Evolutionary conservation across 2,329 filamentous ascomycete genomes (phyloP).

Genomic region (Curvularia lunata): DNA sequence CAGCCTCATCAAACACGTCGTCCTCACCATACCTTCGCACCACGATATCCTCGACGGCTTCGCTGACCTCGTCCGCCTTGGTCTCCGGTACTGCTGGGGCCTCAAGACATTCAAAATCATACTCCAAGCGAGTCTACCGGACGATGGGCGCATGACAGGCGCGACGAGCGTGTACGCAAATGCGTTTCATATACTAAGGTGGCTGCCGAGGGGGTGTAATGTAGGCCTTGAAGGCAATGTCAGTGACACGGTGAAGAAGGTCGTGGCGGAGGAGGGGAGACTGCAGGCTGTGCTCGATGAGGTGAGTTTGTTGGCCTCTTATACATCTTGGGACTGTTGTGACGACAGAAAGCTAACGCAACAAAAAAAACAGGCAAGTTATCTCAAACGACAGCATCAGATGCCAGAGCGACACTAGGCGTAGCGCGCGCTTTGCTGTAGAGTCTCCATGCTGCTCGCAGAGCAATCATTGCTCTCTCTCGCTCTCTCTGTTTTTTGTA

Average conservation of each 20-base stretch:
- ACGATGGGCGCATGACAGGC: slow-evolving; percentile 34
- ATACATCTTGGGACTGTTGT: too few relatives aligned
- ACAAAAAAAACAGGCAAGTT: slow-evolving; percentile 31
- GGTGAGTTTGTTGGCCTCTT: slow-evolving; percentile 29
- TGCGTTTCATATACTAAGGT: slow-evolving; percentile 56
- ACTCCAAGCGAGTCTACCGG: slow-evolving; percentile 43
- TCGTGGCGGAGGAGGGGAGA: slow-evolving; percentile 53
- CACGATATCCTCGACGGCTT: slow-evolving; percentile 57
- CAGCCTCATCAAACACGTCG: slow-evolving; percentile 52
- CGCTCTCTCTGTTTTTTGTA: too few relatives aligned
- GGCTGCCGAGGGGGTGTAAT: slow-evolving; percentile 53
- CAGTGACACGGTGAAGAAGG: slow-evolving; percentile 48
- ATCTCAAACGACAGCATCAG: slow-evolving; percentile 47
- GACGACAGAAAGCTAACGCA: not conserved
- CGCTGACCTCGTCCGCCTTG: slow-evolving; percentile 54
- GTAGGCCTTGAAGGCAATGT: slow-evolving; percentile 51
- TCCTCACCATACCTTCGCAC: slow-evolving; percentile 54
- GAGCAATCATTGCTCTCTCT: not conserved
- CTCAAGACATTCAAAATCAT: slow-evolving; percentile 52
- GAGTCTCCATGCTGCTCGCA: not conserved
- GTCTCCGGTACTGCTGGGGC: slow-evolving; percentile 55
- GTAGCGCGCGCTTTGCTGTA: not conserved
- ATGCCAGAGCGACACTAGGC: slow-evolving; percentile 43
- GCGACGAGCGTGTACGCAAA: slow-evolving; percentile 55
- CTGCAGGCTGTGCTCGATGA: slow-evolving; percentile 52